These are phyloP conservation scores for Zizania palustris DNA, from an alignment of 202 grass and related monocot genomes.

Conservation along the genomic window DNA sequence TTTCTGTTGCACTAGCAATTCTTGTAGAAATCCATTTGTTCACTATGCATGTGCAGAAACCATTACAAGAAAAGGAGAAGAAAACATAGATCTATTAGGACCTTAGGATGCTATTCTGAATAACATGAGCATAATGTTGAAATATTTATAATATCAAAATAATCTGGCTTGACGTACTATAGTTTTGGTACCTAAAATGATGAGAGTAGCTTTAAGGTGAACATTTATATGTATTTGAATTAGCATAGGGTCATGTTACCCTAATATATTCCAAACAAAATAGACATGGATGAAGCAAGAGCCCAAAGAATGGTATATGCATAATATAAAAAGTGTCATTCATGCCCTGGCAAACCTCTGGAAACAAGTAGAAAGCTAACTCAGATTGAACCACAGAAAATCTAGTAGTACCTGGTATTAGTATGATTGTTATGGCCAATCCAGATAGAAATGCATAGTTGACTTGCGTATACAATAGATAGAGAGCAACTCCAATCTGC, in stretches of 20 bases:
- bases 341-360: constrained; percentile 24
- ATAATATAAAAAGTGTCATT: background rate
- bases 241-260: constrained; percentile 9
- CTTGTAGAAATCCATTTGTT: constrained; percentile 95
- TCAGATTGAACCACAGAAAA: constrained; percentile 14
- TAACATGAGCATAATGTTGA: constrained; percentile 12
- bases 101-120: constrained; percentile 25
- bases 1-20: constrained; percentile 81
- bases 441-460: constrained; percentile 95
- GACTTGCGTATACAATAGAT: constrained; percentile 94
- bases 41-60: constrained; percentile 50
- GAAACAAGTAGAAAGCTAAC: background rate
- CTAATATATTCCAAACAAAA: constrained; percentile 25
- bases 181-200: background rate
- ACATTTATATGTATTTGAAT: constrained; percentile 10
- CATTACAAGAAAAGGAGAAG: constrained; percentile 20
- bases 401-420: constrained; percentile 80
- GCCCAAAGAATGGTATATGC: constrained; percentile 23
- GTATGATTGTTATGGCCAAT: constrained; percentile 84
- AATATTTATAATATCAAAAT: constrained; percentile 15
- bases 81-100: constrained; percentile 15
- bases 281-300: background rate
- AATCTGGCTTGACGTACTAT: background rate
- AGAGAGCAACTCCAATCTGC: constrained; percentile 93
- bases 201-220: background rate